A percentile compares a stretch with the other conserved stretches of the same genome.
Conservation (phyloP, 106 monocot species). For the Allium fistulosum region DNA sequence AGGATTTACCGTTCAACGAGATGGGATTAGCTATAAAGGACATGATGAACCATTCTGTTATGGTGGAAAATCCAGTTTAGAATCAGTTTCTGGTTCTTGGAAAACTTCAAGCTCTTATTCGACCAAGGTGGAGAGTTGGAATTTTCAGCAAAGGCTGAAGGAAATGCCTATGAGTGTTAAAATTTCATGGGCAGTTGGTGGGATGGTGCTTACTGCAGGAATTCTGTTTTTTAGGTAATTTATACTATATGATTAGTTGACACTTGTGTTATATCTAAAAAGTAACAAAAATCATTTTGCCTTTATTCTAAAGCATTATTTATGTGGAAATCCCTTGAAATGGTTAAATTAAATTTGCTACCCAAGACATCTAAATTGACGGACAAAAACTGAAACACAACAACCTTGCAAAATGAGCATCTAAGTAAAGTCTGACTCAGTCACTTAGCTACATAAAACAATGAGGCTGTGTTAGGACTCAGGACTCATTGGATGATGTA, state of each 20-base stretch:
- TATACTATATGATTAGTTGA: neutral
- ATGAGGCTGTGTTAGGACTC: no score
- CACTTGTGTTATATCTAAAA: no score
- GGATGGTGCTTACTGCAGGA: conserved; percentile 84
- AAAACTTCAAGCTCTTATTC: conserved; percentile 24
- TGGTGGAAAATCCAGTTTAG: conserved; percentile 74
- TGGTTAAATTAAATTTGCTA: no score
- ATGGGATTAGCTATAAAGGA: conserved; percentile 11
- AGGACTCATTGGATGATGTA: no score
- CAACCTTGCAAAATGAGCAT: no score
- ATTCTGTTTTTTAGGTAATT: conserved; percentile 59
- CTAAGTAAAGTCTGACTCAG: no score
- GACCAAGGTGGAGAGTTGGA: conserved; percentile 9
- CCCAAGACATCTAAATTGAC: no score
- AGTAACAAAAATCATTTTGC: no score
- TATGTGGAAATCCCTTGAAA: no score
- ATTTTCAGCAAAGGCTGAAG: conserved; percentile 48
- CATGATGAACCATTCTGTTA: conserved; percentile 56
- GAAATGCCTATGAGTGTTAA: conserved; percentile 34
- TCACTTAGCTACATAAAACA: no score
- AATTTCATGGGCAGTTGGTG: conserved; percentile 86
- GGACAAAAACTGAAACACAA: no score
- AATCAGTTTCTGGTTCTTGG: conserved; percentile 67
- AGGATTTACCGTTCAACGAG: conserved; percentile 64
- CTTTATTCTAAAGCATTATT: no score